phyloP scores from a whole-genome alignment of 2,329 filamentous ascomycete genomes.

The Penicillium carneum region DNA sequence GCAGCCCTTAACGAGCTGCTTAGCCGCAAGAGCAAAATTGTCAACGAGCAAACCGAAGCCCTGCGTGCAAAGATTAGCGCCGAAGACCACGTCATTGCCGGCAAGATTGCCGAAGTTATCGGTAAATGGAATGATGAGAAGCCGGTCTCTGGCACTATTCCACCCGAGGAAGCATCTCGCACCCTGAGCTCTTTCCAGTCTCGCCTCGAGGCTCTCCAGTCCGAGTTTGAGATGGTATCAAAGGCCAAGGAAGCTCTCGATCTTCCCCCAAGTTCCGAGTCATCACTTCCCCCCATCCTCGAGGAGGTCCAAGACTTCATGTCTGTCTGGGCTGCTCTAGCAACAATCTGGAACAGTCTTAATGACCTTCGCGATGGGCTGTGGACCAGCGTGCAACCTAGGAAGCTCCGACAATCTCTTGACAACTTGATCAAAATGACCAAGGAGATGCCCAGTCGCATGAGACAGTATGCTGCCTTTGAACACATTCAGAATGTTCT shows the following conservation, averaged over 20 bases:
- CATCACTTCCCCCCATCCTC: constrained; percentile 80
- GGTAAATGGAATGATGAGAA: constrained; percentile 94
- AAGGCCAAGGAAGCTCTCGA: constrained; percentile 97
- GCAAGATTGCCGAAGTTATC: constrained; percentile 85
- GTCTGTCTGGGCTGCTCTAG: constrained; percentile 94
- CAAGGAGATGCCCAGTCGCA: constrained; percentile 97
- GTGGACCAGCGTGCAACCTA: constrained; percentile 94
- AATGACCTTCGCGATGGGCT: constrained; percentile 90
- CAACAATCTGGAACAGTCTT: constrained; percentile 94
- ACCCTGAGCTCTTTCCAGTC: constrained; percentile 83
- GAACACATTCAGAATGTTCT: constrained; percentile 95
- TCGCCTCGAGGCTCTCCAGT: constrained; percentile 82
- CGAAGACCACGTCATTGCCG: constrained; percentile 87
- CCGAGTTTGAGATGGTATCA: constrained; percentile 89
- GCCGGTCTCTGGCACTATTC: constrained; percentile 91
- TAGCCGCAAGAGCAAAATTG: constrained; percentile 89
- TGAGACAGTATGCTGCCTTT: constrained; percentile 99
- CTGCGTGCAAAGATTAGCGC: constrained; percentile 92
- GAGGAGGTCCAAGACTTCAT: constrained; percentile 99
- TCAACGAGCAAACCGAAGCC: constrained; percentile 94
- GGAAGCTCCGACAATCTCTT: constrained; percentile 87
- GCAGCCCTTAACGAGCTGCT: constrained; percentile 90
- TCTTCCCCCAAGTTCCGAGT: constrained; percentile 79
- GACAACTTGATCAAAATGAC: constrained; percentile 96
- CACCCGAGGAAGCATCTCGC: constrained; percentile 83